A percentile compares a stretch with the other conserved stretches of the same genome.
These are phyloP conservation scores for Tolypocladium cylindrosporum DNA, from an alignment of 2,329 filamentous ascomycete genomes.

Conservation along the genomic window DNA sequence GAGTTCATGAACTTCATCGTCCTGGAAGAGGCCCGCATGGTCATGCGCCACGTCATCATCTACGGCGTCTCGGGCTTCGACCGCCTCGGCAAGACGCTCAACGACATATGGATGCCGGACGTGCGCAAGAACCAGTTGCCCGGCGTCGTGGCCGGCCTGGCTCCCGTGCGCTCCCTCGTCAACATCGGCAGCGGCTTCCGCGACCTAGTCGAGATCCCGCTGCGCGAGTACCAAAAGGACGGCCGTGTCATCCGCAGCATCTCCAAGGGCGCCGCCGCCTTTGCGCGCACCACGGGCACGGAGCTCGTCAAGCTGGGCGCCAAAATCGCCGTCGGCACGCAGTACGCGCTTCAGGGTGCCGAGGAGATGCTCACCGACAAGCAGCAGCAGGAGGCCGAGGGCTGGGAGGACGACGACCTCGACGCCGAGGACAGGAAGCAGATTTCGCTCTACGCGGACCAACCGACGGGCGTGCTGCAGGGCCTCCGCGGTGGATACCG, in stretches of 20 bases:
- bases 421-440: slow-evolving; percentile 65
- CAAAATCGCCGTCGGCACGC: slow-evolving; percentile 88
- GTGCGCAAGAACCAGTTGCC: slow-evolving; percentile 84
- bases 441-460: slow-evolving; percentile 87
- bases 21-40: slow-evolving; percentile 79
- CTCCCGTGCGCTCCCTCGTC: slow-evolving; percentile 80
- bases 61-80: slow-evolving; percentile 91
- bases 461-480: slow-evolving; percentile 80
- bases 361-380: slow-evolving; percentile 62
- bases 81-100: slow-evolving; percentile 76
- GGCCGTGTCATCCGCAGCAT: slow-evolving; percentile 86
- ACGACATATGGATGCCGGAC: slow-evolving; percentile 95
- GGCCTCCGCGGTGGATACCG: slow-evolving; percentile 75
- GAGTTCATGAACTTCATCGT: slow-evolving; percentile 99
- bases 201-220: slow-evolving; percentile 79
- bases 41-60: slow-evolving; percentile 78
- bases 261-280: slow-evolving; percentile 79
- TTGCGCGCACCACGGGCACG: slow-evolving; percentile 86
- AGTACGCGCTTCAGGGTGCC: slow-evolving; percentile 81
- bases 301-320: slow-evolving; percentile 92
- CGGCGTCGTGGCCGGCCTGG: slow-evolving; percentile 77
- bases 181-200: slow-evolving; percentile 83
- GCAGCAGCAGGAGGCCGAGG: slow-evolving; percentile 23
- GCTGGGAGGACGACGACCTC: slow-evolving; percentile 49
- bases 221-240: slow-evolving; percentile 89